Evolutionary conservation across 805 yeast genomes (phyloP).

Genomic region (Debaryomyces hansenii): DNA sequence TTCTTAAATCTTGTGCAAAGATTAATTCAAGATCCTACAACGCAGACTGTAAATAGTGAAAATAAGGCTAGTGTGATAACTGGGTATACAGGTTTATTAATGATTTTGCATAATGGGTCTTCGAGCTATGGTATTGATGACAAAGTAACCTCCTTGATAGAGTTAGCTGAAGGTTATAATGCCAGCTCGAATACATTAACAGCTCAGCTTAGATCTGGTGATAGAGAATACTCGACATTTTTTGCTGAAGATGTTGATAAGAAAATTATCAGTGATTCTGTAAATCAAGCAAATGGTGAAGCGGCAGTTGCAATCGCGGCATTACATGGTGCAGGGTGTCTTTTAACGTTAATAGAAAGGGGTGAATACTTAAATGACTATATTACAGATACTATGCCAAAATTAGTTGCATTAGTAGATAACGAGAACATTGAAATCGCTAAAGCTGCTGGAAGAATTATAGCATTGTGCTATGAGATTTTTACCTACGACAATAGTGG

Average conservation of each 20-base stretch:
- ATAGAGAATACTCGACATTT: conserved; percentile 43
- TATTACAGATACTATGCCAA: conserved; percentile 37
- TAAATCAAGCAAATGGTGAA: conserved; percentile 29
- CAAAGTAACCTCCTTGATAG: conserved; percentile 41
- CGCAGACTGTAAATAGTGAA: conserved; percentile 31
- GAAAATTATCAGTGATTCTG: conserved; percentile 33
- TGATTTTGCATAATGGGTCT: conserved; percentile 48
- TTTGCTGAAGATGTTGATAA: conserved; percentile 36
- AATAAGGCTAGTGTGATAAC: conserved; percentile 38
- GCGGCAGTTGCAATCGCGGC: conserved; percentile 41
- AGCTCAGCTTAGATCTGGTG: conserved; percentile 38
- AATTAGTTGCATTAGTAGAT: conserved; percentile 43
- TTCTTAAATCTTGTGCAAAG: conserved; percentile 24
- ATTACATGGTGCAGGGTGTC: conserved; percentile 46
- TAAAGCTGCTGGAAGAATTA: conserved; percentile 54
- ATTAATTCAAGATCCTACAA: conserved; percentile 36
- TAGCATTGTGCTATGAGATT: conserved; percentile 57
- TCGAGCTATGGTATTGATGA: conserved; percentile 53
- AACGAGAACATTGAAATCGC: conserved; percentile 45
- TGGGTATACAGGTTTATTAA: conserved; percentile 38
- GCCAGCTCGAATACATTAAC: conserved; percentile 29
- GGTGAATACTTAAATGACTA: conserved; percentile 44
- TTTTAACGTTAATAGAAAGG: conserved; percentile 44
- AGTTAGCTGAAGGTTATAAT: conserved; percentile 41
- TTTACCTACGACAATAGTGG: conserved; percentile 45